Evolutionary conservation across 176 grass and related monocot species (phyloP).

Genomic region (Urochloa ruziziensis): DNA sequence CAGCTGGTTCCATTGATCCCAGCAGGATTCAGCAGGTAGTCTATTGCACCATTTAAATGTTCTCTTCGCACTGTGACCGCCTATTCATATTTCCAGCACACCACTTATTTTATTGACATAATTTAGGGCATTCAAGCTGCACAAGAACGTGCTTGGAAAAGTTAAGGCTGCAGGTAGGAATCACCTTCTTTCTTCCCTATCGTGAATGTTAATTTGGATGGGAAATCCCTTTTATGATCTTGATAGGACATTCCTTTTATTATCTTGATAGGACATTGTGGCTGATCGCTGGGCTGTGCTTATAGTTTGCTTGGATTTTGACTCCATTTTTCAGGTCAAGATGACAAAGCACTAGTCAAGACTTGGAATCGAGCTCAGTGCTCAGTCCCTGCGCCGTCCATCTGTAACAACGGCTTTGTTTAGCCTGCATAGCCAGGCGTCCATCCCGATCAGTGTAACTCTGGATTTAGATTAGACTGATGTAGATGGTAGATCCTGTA

Average conservation of each 20-base stretch:
- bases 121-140: slow-evolving; percentile 68
- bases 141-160: slow-evolving; percentile 85
- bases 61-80: not conserved
- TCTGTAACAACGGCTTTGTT: not conserved
- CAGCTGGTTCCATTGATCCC: slow-evolving; percentile 62
- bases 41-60: slow-evolving; percentile 33
- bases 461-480: slow-evolving; percentile 43
- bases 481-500: slow-evolving; percentile 30
- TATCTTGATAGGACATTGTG: not conserved
- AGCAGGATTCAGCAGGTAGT: slow-evolving; percentile 73
- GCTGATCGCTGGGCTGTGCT: not conserved
- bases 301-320: not conserved
- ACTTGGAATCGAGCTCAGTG: not conserved
- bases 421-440: not conserved
- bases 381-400: not conserved
- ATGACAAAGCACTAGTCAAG: not conserved
- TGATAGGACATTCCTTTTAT: not conserved
- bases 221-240: too few relatives aligned
- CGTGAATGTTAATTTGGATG: not conserved
- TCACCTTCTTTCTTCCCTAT: not conserved
- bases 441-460: slow-evolving; percentile 25
- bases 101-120: slow-evolving; percentile 6
- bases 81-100: not conserved
- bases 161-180: slow-evolving; percentile 58
- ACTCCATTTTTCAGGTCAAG: slow-evolving; percentile 15